Conservation (phyloP, 805 yeast species). For the Ogataea naganishii region DNA sequence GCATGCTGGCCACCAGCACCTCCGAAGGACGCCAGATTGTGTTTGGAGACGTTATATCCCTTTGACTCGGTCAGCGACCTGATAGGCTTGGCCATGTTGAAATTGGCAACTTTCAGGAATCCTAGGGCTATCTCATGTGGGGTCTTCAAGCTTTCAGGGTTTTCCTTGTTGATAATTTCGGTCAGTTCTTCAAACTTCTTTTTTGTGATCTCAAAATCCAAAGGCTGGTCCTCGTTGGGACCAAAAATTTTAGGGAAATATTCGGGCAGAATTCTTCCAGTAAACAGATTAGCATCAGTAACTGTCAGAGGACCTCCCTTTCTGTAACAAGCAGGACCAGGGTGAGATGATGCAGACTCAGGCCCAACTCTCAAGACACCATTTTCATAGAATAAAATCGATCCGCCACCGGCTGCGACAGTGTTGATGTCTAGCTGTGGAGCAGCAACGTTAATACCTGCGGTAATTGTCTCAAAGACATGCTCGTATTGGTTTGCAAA, state of each 20-base stretch:
- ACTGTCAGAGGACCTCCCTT: slow-evolving; percentile 26
- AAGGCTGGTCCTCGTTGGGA: slow-evolving; percentile 19
- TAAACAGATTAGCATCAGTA: slow-evolving; percentile 25
- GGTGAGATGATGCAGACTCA: slow-evolving; percentile 25
- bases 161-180: slow-evolving; percentile 18
- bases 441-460: slow-evolving; percentile 25
- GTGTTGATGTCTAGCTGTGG: slow-evolving; percentile 26
- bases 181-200: slow-evolving; percentile 20
- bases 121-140: slow-evolving; percentile 26
- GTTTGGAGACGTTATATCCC: slow-evolving; percentile 24
- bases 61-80: slow-evolving; percentile 25
- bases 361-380: slow-evolving; percentile 23
- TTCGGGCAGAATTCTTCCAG: slow-evolving; percentile 22
- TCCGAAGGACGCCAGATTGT: slow-evolving; percentile 26
- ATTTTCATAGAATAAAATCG: slow-evolving; percentile 8
- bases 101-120: slow-evolving; percentile 24
- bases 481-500: slow-evolving; percentile 21
- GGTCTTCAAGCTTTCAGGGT: slow-evolving; percentile 9
- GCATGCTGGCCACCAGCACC: slow-evolving; percentile 31
- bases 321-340: slow-evolving; percentile 27
- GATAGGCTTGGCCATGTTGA: slow-evolving; percentile 27
- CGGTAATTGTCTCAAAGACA: slow-evolving; percentile 23
- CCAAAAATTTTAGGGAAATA: slow-evolving; percentile 25
- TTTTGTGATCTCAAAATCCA: slow-evolving; percentile 16
- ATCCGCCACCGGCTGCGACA: slow-evolving; percentile 24